These are phyloP conservation scores for Parietaria judaica DNA, from an alignment of 306 rosid genomes.

Conservation along the genomic window DNA sequence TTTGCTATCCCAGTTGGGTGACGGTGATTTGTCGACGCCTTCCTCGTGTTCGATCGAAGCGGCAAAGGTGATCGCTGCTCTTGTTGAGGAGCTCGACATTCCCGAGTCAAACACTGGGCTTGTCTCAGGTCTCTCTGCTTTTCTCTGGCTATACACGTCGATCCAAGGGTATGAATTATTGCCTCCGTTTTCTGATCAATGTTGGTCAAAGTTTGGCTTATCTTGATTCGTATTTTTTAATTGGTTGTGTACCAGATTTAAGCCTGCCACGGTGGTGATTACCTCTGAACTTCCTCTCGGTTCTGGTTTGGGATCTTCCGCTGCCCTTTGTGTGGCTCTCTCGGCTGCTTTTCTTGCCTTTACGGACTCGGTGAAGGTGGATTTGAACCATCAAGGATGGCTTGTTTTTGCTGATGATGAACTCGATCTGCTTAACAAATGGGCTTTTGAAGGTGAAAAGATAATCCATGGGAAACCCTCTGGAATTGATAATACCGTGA, in stretches of 20 bases:
- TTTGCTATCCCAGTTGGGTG: constrained; percentile 34
- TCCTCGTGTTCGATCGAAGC: constrained; percentile 52
- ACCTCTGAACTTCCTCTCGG: constrained; percentile 89
- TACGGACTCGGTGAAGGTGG: constrained; percentile 49
- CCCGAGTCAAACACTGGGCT: constrained; percentile 61
- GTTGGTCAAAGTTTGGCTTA: not conserved
- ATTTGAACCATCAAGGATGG: constrained; percentile 61
- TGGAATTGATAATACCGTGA: constrained; percentile 91
- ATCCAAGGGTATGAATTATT: constrained; percentile 48
- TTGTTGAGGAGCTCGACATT: constrained; percentile 53
- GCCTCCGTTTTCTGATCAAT: constrained; percentile 5
- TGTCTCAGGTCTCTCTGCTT: constrained; percentile 73
- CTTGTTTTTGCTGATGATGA: constrained; percentile 43
- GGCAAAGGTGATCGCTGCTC: constrained; percentile 45
- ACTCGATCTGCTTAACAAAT: constrained; percentile 66
- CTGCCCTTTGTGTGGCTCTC: constrained; percentile 70
- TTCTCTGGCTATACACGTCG: constrained; percentile 78
- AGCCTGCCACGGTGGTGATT: constrained; percentile 72
- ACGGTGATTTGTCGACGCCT: constrained; percentile 36
- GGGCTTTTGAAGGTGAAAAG: constrained; percentile 99
- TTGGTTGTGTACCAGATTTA: constrained; percentile 40
- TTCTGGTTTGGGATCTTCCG: constrained; percentile 93
- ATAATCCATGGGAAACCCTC: constrained; percentile 94
- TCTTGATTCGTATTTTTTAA: constrained; percentile 4
- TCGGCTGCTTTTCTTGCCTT: constrained; percentile 64